phyloP scores from a whole-genome alignment of 164 flowering plant genomes.

The Berberis thunbergii region DNA sequence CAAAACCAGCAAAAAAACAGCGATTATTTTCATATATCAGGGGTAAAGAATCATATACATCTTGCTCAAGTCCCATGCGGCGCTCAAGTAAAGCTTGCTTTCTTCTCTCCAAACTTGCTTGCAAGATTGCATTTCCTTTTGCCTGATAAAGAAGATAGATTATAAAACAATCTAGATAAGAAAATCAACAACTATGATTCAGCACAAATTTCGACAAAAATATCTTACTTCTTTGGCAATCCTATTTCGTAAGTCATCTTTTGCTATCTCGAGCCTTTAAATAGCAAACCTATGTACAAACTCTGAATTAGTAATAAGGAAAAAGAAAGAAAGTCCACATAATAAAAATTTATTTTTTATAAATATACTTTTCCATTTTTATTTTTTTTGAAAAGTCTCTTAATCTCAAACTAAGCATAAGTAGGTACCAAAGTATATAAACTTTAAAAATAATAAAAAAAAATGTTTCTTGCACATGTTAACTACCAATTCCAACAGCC shows the following conservation, averaged over 20 bases:
- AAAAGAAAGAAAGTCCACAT: too few relatives aligned
- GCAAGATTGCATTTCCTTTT: conserved; percentile 90
- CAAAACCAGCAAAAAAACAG: background rate
- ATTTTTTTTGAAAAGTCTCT: too few relatives aligned
- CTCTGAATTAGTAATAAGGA: conserved; percentile 7
- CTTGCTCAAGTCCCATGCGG: conserved; percentile 98
- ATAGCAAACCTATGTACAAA: conserved; percentile 62
- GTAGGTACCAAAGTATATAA: too few relatives aligned
- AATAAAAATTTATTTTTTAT: too few relatives aligned
- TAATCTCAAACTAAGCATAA: too few relatives aligned
- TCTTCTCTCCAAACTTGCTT: conserved; percentile 97
- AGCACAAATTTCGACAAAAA: too few relatives aligned
- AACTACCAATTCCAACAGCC: too few relatives aligned
- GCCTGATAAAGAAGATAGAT: conserved; percentile 41
- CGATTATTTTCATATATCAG: background rate
- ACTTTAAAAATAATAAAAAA: too few relatives aligned
- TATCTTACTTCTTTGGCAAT: conserved; percentile 87
- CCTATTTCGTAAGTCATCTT: conserved; percentile 86
- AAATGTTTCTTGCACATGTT: too few relatives aligned
- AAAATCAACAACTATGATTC: too few relatives aligned
- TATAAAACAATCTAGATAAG: background rate
- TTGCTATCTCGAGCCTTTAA: conserved; percentile 88
- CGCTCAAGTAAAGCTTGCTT: conserved; percentile 98
- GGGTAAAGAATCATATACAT: conserved; percentile 38
- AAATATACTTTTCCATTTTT: too few relatives aligned